Evolutionary conservation across 169 alveolate genomes (phyloP).

Genomic region (Plasmodium billcollinsi): DNA sequence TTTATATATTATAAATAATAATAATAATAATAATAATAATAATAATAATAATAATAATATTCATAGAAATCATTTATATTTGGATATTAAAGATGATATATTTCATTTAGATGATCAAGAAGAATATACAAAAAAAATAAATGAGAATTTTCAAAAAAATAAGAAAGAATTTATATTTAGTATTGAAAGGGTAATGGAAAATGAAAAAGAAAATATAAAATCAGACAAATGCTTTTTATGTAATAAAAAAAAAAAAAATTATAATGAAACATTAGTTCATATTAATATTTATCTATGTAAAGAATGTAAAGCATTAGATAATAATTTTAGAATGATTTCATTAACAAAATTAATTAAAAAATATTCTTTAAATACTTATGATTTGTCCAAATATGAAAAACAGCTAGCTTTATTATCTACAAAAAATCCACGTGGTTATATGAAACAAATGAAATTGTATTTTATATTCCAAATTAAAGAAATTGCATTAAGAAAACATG

Average conservation of each 20-base stretch:
- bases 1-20: neutral
- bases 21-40: neutral
- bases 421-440: constrained; percentile 69
- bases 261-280: constrained; percentile 24
- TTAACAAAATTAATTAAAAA: constrained; percentile 37
- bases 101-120: constrained; percentile 27
- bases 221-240: constrained; percentile 47
- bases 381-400: constrained; percentile 49
- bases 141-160: constrained; percentile 27
- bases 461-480: constrained; percentile 73
- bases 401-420: constrained; percentile 35
- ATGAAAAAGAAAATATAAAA: neutral
- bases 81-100: neutral
- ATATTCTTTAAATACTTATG: constrained; percentile 48
- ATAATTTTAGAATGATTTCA: constrained; percentile 69
- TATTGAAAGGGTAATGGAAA: constrained; percentile 21
- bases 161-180: constrained; percentile 44
- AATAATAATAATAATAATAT: neutral
- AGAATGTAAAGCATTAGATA: constrained; percentile 58
- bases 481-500: constrained; percentile 71
- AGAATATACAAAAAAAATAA: constrained; percentile 26
- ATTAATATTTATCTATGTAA: constrained; percentile 52
- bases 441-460: constrained; percentile 56
- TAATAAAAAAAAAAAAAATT: constrained; percentile 43
- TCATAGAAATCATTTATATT: neutral